Evolutionary conservation across 2,329 filamentous ascomycete species (phyloP).

Genomic region (Alternaria incomplexa): DNA sequence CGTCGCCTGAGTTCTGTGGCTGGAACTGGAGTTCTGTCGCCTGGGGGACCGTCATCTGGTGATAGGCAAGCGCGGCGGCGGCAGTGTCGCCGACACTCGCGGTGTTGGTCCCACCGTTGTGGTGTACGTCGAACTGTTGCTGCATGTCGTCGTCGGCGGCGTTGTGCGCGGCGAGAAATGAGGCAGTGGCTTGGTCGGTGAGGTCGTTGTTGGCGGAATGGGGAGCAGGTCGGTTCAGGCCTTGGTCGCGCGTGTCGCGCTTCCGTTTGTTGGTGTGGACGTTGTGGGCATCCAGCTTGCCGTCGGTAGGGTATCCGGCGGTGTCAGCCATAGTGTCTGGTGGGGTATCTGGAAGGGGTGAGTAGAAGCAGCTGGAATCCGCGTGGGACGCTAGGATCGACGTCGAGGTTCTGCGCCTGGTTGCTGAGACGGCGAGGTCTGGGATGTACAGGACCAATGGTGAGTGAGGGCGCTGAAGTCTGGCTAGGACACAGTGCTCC

Average conservation of each 20-base stretch:
- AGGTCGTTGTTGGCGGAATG: slow-evolving; percentile 42
- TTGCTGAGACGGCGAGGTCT: background rate
- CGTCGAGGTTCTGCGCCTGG: slow-evolving; percentile 1
- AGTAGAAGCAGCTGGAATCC: background rate
- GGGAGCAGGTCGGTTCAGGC: slow-evolving; percentile 46
- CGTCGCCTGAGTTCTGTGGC: slow-evolving; percentile 52
- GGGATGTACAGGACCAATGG: background rate
- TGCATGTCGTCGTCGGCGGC: slow-evolving; percentile 52
- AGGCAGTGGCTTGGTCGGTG: slow-evolving; percentile 46
- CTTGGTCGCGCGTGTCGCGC: slow-evolving; percentile 54
- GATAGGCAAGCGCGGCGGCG: slow-evolving; percentile 61
- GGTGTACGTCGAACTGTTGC: slow-evolving; percentile 52
- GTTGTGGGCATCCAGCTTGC: slow-evolving; percentile 43
- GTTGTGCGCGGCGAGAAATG: slow-evolving; percentile 50
- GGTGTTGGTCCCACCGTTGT: slow-evolving; percentile 60
- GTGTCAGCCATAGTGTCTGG: slow-evolving; percentile 43
- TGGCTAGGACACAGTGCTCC: background rate
- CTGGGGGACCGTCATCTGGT: slow-evolving; percentile 63
- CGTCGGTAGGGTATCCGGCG: slow-evolving; percentile 46
- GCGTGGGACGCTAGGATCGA: background rate
- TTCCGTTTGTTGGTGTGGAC: slow-evolving; percentile 53
- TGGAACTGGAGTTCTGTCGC: slow-evolving; percentile 62
- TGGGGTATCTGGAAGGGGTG: background rate
- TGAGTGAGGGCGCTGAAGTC: background rate
- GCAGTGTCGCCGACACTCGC: slow-evolving; percentile 64